Percentiles rank a stretch among this genome's conserved stretches.
Conservation (phyloP, 306 rosid genomes). For the Cicer yamashitae region DNA sequence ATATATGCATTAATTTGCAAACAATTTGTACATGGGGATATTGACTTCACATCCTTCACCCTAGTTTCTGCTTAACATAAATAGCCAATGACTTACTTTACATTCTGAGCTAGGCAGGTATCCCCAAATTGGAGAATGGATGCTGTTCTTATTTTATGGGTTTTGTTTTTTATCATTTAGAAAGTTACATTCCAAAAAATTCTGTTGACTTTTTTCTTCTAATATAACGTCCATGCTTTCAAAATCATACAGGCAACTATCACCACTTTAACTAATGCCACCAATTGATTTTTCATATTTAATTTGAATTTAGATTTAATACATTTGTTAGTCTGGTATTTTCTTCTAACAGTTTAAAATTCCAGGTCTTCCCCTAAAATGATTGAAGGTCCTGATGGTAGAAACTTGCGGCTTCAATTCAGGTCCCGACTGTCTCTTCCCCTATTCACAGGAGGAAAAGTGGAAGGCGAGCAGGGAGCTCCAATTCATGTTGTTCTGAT, state of each 20-base stretch:
- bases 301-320: slow-evolving; percentile 29
- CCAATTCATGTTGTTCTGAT: slow-evolving; percentile 83
- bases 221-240: slow-evolving; percentile 10
- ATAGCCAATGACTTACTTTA: background rate
- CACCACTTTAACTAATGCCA: slow-evolving; percentile 29
- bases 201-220: background rate
- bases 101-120: slow-evolving; percentile 17
- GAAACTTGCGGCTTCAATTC: slow-evolving; percentile 83
- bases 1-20: slow-evolving; percentile 18
- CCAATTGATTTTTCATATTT: slow-evolving; percentile 15
- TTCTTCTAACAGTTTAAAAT: slow-evolving; percentile 43
- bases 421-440: slow-evolving; percentile 93
- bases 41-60: background rate
- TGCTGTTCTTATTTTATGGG: slow-evolving; percentile 3
- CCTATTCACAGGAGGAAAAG: slow-evolving; percentile 98
- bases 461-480: slow-evolving; percentile 99
- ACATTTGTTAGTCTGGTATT: slow-evolving; percentile 28
- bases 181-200: slow-evolving; percentile 16
- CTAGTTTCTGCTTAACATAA: slow-evolving; percentile 14
- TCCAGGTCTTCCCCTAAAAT: slow-evolving; percentile 96
- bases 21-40: background rate
- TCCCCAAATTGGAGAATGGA: slow-evolving; percentile 9
- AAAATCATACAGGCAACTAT: background rate
- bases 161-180: slow-evolving; percentile 1
- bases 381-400: slow-evolving; percentile 93